A percentile compares a stretch with the other conserved stretches of the same genome.
Conservation (phyloP, 805 yeast genomes). For the Kluyveromyces lactis region DNA sequence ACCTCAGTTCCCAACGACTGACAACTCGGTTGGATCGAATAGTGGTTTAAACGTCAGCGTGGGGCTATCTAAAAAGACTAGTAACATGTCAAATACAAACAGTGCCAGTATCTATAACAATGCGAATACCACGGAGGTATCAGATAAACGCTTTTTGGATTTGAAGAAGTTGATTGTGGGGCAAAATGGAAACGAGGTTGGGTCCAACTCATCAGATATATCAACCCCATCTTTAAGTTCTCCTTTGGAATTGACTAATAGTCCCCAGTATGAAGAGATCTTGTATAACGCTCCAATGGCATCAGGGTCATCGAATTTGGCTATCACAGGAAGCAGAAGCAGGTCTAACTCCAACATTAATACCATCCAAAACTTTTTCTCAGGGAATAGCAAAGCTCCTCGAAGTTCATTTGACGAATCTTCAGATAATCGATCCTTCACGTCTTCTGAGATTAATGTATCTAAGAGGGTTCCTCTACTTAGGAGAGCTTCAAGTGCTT, state of each 20-base stretch:
- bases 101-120: not conserved
- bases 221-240: conserved; percentile 4
- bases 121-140: conserved; percentile 1
- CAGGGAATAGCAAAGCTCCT: not conserved
- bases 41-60: not conserved
- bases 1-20: not conserved
- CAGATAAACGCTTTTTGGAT: not conserved
- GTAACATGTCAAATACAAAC: not conserved
- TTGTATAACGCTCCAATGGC: conserved; percentile 6
- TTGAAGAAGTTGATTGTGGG: not conserved
- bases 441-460: conserved; percentile 1
- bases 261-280: conserved; percentile 4
- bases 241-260: not conserved
- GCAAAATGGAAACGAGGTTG: not conserved
- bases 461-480: conserved; percentile 20
- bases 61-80: too few species aligned
- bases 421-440: not conserved
- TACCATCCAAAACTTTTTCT: not conserved
- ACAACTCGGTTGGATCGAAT: not conserved
- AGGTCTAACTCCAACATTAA: conserved; percentile 1
- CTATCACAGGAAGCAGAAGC: not conserved
- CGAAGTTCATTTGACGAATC: not conserved
- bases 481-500: conserved; percentile 26
- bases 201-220: conserved; percentile 2
- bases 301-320: not conserved